Evolutionary conservation across 345 rosid species (phyloP).

Genomic region (Camelina hispida): DNA sequence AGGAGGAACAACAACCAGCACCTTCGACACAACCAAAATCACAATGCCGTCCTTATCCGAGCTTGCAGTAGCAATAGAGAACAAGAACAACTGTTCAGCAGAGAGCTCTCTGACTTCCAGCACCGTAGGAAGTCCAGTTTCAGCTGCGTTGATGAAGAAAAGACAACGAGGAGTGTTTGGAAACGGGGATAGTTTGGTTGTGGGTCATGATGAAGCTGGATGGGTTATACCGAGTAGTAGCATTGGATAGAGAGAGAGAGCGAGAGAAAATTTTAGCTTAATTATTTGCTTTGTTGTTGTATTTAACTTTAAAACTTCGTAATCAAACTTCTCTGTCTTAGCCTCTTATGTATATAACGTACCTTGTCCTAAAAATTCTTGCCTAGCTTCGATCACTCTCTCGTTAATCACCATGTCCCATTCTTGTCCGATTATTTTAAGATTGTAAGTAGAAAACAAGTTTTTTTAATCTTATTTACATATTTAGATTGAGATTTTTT

Average conservation of each 20-base stretch:
- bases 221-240: slow-evolving; percentile 70
- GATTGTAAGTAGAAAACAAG: too few species aligned
- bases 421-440: too few species aligned
- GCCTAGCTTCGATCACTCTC: too few species aligned
- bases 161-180: slow-evolving; percentile 59
- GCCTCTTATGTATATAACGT: not conserved
- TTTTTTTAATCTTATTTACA: too few species aligned
- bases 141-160: slow-evolving; percentile 63
- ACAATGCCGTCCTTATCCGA: slow-evolving; percentile 63
- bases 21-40: slow-evolving; percentile 35
- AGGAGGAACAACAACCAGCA: slow-evolving; percentile 44
- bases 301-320: slow-evolving; percentile 2
- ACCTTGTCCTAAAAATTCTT: too few species aligned
- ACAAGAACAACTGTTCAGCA: slow-evolving; percentile 59
- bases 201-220: slow-evolving; percentile 65
- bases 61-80: slow-evolving; percentile 65
- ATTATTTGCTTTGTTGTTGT: slow-evolving; percentile 32
- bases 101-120: slow-evolving; percentile 80
- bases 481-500: too few species aligned
- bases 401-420: too few species aligned
- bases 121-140: slow-evolving; percentile 56
- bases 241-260: slow-evolving; percentile 20
- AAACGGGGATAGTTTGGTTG: slow-evolving; percentile 45
- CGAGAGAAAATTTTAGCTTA: not conserved
- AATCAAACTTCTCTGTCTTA: not conserved